Evolutionary conservation across 495 filamentous ascomycete genomes (phyloP).

Genomic region (Podospora pseudocomata): DNA sequence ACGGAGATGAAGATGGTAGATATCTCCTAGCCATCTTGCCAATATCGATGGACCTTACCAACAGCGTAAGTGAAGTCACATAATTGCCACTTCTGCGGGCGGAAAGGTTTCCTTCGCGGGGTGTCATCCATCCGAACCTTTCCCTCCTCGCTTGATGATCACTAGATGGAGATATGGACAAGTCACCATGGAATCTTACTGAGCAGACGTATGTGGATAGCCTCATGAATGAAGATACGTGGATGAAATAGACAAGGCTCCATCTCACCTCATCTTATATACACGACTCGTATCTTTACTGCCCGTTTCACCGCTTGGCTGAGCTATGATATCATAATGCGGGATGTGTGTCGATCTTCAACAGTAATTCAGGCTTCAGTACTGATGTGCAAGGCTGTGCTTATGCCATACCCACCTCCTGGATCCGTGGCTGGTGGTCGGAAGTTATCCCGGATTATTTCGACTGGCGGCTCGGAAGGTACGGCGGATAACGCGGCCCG

Average conservation of each 20-base stretch:
- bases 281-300: too few species aligned
- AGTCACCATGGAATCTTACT: too few species aligned
- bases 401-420: background rate
- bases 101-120: too few species aligned
- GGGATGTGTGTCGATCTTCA: background rate
- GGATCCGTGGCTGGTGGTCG: background rate
- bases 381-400: background rate
- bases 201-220: too few species aligned
- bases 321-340: background rate
- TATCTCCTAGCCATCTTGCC: background rate
- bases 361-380: background rate
- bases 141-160: too few species aligned
- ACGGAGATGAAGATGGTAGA: background rate
- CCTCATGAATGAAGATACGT: too few species aligned
- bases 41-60: background rate
- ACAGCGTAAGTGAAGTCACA: background rate
- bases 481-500: background rate
- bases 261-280: too few species aligned
- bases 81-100: too few species aligned
- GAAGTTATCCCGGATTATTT: background rate
- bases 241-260: too few species aligned
- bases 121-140: too few species aligned
- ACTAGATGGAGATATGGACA: too few species aligned
- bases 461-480: background rate
- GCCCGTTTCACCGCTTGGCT: background rate